A percentile compares a stretch with the other conserved stretches of the same genome.
phyloP scores from a whole-genome alignment of 1,284 basidiomycete genomes.

The Serendipita sp. region DNA sequence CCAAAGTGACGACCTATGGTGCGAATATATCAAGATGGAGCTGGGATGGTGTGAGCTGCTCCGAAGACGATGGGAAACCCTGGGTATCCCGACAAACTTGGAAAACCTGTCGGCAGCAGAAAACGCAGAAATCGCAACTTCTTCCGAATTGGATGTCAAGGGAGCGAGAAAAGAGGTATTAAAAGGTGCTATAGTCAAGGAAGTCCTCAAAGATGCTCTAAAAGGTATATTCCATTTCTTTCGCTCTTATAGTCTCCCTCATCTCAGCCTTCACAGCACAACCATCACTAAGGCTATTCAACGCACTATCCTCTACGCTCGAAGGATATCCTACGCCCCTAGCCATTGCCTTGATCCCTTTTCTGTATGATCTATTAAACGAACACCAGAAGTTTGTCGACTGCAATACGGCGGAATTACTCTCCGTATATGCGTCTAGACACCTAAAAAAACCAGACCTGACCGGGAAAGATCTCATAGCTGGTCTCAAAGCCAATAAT shows the following conservation, averaged over 20 bases:
- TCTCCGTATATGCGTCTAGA: slow-evolving; percentile 38
- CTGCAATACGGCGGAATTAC: slow-evolving; percentile 14
- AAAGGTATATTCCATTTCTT: slow-evolving; percentile 33
- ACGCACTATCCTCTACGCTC: slow-evolving; percentile 38
- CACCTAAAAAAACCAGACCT: slow-evolving; percentile 27
- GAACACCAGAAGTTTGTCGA: slow-evolving; percentile 34
- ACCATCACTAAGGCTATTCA: slow-evolving; percentile 44
- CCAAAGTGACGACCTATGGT: slow-evolving; percentile 63
- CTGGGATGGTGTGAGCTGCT: slow-evolving; percentile 77
- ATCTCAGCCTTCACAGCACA: slow-evolving; percentile 28
- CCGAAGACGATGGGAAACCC: slow-evolving; percentile 64
- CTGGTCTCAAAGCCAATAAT: slow-evolving; percentile 42
- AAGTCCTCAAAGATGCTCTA: slow-evolving; percentile 48
- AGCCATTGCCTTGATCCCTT: slow-evolving; percentile 24
- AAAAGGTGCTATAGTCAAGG: slow-evolving; percentile 54
- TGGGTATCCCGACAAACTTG: slow-evolving; percentile 37
- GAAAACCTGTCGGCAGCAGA: slow-evolving; percentile 12
- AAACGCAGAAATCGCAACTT: slow-evolving; percentile 17
- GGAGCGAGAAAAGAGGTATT: slow-evolving; percentile 40
- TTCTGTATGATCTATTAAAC: slow-evolving; percentile 36
- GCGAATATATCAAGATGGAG: slow-evolving; percentile 84
- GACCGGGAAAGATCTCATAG: slow-evolving; percentile 35
- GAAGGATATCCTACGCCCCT: slow-evolving; percentile 30
- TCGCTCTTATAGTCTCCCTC: slow-evolving; percentile 3
- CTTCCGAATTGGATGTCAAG: slow-evolving; percentile 23